Evolutionary conservation across 2,329 filamentous ascomycete species (phyloP), one percentile per base, ranked within the genome.

Genomic region (Pyricularia grisea): DNA sequence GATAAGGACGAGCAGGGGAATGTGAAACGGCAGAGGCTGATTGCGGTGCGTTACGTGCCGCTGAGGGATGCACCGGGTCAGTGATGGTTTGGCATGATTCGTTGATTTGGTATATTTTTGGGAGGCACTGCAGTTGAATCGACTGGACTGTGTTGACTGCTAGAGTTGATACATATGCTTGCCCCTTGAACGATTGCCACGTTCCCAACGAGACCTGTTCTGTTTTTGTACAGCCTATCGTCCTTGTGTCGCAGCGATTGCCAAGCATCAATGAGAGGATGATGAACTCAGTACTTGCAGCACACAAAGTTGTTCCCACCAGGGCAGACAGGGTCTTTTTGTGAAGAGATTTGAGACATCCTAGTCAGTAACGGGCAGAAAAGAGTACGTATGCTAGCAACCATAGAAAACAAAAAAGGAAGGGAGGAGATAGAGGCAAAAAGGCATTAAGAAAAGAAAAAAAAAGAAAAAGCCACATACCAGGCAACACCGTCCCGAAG

Each of bases 41-140:
- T 90, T 77, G 90, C 88, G 0, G 92, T 94, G 61, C 81, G 87
- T 72, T 94, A 94, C 80, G 92, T 94, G 70, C 72, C 71, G 12
- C 30, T 74, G 66, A 73, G 71, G 42, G 73, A 73, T 60, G 69
- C 69, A 61, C 72, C 71, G 25, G 23, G 33, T 63, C 60, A 28
- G 6, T 63, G 28, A 28, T 11, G 3, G n/a, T 20, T 14, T 20
- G 4, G 30, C 25, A 20, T 30, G 27, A 25, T 63, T 17, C 10
- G 1, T 28, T 63, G 60, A 25, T 17, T 30, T 4, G 3, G 11
- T 1, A 20, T 5, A 17, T 25, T 63, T 63, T 30, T n/a, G 11
- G 12, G 42, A 55, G 42, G 42, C 42, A 55, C 42, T n/a, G 6
- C 17, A 55, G 20, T 55, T 55, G 20, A n/a, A 7, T 55, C 20